phyloP scores from a whole-genome alignment of 2,329 filamentous ascomycete species.

The Massarina eburnea region DNA sequence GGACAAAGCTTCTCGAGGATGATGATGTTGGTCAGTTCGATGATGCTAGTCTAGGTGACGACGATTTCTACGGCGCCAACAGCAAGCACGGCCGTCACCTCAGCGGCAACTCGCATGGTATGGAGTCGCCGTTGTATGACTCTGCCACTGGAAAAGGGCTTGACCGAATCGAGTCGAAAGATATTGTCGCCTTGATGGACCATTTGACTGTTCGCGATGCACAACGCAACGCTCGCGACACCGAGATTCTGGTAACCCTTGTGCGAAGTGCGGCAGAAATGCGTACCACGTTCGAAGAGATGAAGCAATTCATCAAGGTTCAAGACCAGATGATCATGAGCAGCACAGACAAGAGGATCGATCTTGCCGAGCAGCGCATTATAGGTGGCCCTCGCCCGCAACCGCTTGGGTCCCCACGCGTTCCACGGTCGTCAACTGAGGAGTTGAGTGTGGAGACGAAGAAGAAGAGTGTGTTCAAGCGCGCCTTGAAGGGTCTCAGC shows the following conservation, averaged over 20 bases:
- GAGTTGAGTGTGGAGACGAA: conserved; percentile 66
- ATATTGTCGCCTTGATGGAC: conserved; percentile 97
- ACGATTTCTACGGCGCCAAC: conserved; percentile 50
- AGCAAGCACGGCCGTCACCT: conserved; percentile 64
- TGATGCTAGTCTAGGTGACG: conserved; percentile 39
- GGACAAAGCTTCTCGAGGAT: conserved; percentile 56
- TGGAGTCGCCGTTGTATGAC: conserved; percentile 88
- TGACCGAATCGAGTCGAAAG: conserved; percentile 90
- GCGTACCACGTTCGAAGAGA: conserved; percentile 93
- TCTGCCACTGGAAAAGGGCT: conserved; percentile 83
- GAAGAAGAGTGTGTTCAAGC: conserved; percentile 90
- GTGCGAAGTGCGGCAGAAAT: conserved; percentile 95
- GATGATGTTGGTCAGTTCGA: conserved; percentile 59
- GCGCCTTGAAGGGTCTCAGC: conserved; percentile 88
- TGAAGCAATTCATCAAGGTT: conserved; percentile 88
- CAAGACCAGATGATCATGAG: conserved; percentile 89
- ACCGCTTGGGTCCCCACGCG: conserved; percentile 66
- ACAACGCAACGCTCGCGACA: conserved; percentile 92
- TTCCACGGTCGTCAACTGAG: conserved; percentile 53
- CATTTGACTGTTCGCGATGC: conserved; percentile 97
- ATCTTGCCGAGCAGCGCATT: conserved; percentile 78
- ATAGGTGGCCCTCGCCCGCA: conserved; percentile 85
- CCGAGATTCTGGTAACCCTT: conserved; percentile 91
- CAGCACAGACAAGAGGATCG: conserved; percentile 83
- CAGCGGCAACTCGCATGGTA: conserved; percentile 89